A percentile compares a stretch with the other conserved stretches of the same genome.
Conservation (phyloP, 2,329 filamentous ascomycete species). For the Cryphonectria naterciae region DNA sequence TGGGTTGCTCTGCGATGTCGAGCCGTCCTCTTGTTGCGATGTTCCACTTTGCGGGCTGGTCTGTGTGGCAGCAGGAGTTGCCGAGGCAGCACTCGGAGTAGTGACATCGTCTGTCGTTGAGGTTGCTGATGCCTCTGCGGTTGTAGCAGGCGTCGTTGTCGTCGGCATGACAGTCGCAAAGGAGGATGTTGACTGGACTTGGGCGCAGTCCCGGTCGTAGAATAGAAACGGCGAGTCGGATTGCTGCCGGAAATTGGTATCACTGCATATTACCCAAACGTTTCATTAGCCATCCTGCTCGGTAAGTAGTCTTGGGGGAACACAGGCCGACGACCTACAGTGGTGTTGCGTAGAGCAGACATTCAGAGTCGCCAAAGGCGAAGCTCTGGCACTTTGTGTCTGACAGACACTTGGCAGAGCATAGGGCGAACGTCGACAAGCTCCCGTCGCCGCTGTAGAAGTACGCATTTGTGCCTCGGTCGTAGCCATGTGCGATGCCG, state of each 20-base stretch:
- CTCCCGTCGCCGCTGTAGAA: conserved; percentile 28
- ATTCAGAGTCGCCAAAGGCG: conserved; percentile 19
- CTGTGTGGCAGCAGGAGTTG: neutral
- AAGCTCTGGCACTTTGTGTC: conserved; percentile 23
- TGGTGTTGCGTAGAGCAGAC: conserved; percentile 23
- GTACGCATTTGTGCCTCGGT: conserved; percentile 25
- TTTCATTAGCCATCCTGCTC: neutral
- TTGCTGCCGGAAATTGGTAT: conserved; percentile 26
- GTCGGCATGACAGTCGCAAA: conserved; percentile 18
- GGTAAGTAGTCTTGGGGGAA: neutral
- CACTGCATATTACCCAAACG: neutral
- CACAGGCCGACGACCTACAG: conserved; percentile 9
- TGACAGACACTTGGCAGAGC: conserved; percentile 23
- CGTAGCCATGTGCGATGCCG: conserved; percentile 26
- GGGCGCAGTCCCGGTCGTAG: conserved; percentile 28
- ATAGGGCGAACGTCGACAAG: conserved; percentile 20
- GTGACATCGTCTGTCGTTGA: neutral
- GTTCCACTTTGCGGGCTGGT: neutral
- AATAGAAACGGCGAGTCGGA: conserved; percentile 26
- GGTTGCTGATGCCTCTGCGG: neutral
- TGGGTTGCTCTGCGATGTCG: neutral
- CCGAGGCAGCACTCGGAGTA: neutral
- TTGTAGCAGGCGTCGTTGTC: neutral
- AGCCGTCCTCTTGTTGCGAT: neutral
- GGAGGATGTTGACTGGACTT: conserved; percentile 22